Evolutionary conservation across 441 rosid genomes (phyloP).

Genomic region (Pelargonium australe): DNA sequence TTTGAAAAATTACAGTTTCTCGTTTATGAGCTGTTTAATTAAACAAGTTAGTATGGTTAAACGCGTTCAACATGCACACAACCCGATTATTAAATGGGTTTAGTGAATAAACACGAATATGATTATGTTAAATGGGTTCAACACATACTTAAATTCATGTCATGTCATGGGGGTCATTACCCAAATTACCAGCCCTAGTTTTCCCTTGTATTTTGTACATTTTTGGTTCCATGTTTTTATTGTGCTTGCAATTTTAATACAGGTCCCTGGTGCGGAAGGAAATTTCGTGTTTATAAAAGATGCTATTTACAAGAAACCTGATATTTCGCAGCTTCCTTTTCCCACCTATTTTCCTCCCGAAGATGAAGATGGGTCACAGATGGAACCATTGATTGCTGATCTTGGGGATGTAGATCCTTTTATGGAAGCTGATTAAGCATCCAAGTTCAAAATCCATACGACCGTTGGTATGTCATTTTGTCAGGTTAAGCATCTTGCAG

Average conservation of each 20-base stretch:
- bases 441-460: slow-evolving; percentile 2
- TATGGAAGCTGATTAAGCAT: slow-evolving; percentile 58
- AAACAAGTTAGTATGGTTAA: too few species aligned
- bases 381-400: slow-evolving; percentile 64
- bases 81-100: too few species aligned
- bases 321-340: slow-evolving; percentile 67
- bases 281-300: slow-evolving; percentile 86
- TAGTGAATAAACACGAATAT: too few species aligned
- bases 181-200: too few species aligned
- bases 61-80: too few species aligned
- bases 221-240: slow-evolving; percentile 7
- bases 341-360: slow-evolving; percentile 65
- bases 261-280: slow-evolving; percentile 94
- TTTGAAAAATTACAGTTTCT: too few species aligned
- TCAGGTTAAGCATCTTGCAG: not conserved
- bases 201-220: too few species aligned
- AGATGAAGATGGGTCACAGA: slow-evolving; percentile 43
- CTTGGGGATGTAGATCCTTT: slow-evolving; percentile 84
- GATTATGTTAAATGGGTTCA: too few species aligned
- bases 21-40: too few species aligned
- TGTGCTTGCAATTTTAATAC: slow-evolving; percentile 13
- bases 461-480: slow-evolving; percentile 8
- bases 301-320: slow-evolving; percentile 73
- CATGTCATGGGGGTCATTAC: too few species aligned
- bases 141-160: too few species aligned